These are phyloP conservation scores for Colletotrichum tabaci DNA, from an alignment of 2,329 filamentous ascomycete genomes.

Conservation along the genomic window DNA sequence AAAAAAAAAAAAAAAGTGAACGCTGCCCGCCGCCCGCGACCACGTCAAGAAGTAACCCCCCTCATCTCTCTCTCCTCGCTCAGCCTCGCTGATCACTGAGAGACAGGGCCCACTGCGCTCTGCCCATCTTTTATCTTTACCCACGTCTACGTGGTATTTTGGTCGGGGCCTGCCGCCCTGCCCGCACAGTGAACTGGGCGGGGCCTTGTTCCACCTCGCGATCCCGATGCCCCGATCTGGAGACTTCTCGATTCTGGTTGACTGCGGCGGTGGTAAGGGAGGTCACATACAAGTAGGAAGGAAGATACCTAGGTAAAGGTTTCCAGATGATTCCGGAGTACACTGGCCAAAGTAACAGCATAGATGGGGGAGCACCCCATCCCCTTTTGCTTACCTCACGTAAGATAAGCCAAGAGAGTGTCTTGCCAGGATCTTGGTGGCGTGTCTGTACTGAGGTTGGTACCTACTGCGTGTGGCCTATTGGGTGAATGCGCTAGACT, in stretches of 20 bases:
- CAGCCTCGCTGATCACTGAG: constrained; percentile 30
- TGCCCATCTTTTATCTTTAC: not conserved
- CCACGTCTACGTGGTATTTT: not conserved
- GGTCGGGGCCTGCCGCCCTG: not conserved
- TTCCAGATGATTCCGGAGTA: constrained; percentile 20
- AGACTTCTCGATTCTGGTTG: not conserved
- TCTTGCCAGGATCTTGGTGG: not conserved
- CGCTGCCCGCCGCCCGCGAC: not conserved
- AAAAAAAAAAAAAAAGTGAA: not conserved
- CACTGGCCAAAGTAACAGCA: not conserved
- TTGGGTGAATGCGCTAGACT: not conserved
- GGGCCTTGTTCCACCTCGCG: not conserved
- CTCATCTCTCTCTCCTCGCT: not conserved
- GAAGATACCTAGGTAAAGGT: constrained; percentile 3
- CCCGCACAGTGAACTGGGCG: not conserved
- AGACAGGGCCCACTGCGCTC: not conserved
- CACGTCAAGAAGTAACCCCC: not conserved
- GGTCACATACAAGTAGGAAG: no score
- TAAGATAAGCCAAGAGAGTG: not conserved
- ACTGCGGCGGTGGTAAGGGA: constrained; percentile 5
- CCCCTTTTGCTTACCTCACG: not conserved
- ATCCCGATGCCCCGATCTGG: not conserved
- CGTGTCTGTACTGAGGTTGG: no score
- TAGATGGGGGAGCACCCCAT: not conserved
- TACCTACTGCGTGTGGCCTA: no score